Conservation (phyloP, 306 rosid genomes). For the Vicia villosa region DNA sequence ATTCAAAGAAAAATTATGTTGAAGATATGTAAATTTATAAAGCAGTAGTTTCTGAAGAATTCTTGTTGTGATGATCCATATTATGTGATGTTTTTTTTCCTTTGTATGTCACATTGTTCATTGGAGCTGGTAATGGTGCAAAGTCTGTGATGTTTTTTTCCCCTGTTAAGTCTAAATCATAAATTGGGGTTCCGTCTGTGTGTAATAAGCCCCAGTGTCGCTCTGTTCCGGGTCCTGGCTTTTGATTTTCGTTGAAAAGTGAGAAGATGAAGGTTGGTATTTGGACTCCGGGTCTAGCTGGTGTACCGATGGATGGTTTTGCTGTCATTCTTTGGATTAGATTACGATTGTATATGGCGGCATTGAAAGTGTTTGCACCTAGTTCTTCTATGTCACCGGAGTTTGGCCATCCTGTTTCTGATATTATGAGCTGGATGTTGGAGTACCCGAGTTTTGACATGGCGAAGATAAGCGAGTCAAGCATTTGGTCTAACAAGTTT, state of each 20-base stretch:
- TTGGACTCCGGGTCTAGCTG: conserved; percentile 56
- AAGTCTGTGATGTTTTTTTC: conserved; percentile 26
- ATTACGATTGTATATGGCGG: conserved; percentile 74
- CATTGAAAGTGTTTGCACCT: conserved; percentile 61
- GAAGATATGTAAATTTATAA: no score
- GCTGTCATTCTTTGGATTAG: conserved; percentile 53
- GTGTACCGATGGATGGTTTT: conserved; percentile 67
- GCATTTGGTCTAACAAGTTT: conserved; percentile 86
- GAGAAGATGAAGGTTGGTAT: conserved; percentile 77
- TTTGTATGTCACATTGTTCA: conserved; percentile 43
- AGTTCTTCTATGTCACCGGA: conserved; percentile 50
- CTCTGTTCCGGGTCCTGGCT: conserved; percentile 66
- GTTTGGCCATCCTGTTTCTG: conserved; percentile 90
- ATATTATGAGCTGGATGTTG: conserved; percentile 48
- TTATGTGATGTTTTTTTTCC: no score
- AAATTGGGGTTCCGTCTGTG: conserved; percentile 57
- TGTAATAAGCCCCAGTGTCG: conserved; percentile 75
- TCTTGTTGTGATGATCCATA: no score
- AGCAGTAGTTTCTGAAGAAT: no score
- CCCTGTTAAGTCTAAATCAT: conserved; percentile 66
- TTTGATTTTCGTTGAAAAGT: conserved; percentile 69
- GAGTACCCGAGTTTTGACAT: conserved; percentile 76
- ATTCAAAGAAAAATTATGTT: no score
- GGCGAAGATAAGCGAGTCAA: conserved; percentile 69
- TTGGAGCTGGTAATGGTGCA: conserved; percentile 28